Conservation (phyloP, 2,329 filamentous ascomycete species). For the Hortaea sp. region DNA sequence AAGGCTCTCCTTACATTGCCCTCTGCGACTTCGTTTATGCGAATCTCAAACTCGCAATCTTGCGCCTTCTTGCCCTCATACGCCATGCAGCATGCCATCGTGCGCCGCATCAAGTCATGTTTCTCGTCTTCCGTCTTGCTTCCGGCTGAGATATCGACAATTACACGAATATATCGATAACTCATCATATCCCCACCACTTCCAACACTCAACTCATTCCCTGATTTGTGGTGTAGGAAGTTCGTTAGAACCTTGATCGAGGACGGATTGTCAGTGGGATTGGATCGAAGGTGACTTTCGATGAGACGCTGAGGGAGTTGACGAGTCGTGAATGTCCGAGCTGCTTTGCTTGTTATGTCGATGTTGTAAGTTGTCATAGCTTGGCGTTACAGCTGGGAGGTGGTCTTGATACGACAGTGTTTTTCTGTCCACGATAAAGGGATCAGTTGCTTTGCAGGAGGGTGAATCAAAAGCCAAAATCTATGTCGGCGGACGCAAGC, state of each 20-base stretch:
- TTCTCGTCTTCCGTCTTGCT: not conserved
- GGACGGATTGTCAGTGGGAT: not conserved
- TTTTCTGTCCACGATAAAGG: no score
- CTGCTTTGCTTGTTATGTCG: not conserved
- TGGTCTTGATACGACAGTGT: no score
- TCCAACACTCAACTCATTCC: not conserved
- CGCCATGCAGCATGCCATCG: not conserved
- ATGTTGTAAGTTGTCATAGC: not conserved
- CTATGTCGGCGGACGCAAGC: no score
- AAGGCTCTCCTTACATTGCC: not conserved
- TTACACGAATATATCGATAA: not conserved
- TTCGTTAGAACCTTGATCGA: not conserved
- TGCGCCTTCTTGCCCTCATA: not conserved
- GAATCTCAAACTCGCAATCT: not conserved
- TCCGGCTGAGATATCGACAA: not conserved
- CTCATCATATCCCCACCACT: not conserved
- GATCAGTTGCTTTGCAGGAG: no score
- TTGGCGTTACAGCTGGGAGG: no score
- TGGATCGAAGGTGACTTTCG: not conserved
- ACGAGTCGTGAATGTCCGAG: not conserved
- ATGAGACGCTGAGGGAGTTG: not conserved
- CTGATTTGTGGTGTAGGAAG: not conserved
- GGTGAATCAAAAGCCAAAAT: no score
- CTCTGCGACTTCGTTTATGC: not conserved
- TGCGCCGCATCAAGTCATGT: not conserved